Percentiles rank a stretch among this genome's conserved stretches.
Conservation (phyloP, 768 basidiomycete species). For the Tulasnella sp. region DNA sequence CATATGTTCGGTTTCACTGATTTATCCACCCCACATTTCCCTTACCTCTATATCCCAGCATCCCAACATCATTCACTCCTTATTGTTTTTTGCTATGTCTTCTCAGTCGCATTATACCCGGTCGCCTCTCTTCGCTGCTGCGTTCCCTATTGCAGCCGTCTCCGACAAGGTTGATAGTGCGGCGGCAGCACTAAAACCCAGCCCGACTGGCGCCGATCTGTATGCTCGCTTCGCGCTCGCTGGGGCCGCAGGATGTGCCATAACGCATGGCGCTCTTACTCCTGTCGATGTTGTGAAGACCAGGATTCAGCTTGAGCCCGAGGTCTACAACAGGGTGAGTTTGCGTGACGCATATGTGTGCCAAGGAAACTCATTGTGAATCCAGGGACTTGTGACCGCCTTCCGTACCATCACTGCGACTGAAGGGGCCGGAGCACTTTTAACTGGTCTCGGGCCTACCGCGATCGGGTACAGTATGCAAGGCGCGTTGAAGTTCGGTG, state of each 20-base stretch:
- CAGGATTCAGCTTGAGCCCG: conserved; percentile 26
- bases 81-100: neutral
- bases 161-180: conserved; percentile 17
- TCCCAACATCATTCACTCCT: no score
- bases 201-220: conserved; percentile 22
- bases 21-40: no score
- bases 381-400: conserved; percentile 43
- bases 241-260: conserved; percentile 23
- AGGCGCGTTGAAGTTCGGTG: conserved; percentile 98
- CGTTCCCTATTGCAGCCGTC: conserved; percentile 19
- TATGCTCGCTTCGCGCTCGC: conserved; percentile 23
- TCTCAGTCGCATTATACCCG: neutral
- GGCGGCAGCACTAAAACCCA: neutral
- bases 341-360: neutral
- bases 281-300: conserved; percentile 29
- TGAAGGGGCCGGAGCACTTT: conserved; percentile 75
- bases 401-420: conserved; percentile 59
- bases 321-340: conserved; percentile 26
- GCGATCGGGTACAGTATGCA: conserved; percentile 89
- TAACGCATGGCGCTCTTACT: conserved; percentile 25
- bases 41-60: no score
- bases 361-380: neutral
- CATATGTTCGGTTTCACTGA: no score
- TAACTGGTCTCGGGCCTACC: conserved; percentile 93
- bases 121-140: conserved; percentile 5